A percentile compares a stretch with the other conserved stretches of the same genome.
phyloP scores from a whole-genome alignment of 1,139 yeast genomes.

The Zygotorulaspora mrakii region DNA sequence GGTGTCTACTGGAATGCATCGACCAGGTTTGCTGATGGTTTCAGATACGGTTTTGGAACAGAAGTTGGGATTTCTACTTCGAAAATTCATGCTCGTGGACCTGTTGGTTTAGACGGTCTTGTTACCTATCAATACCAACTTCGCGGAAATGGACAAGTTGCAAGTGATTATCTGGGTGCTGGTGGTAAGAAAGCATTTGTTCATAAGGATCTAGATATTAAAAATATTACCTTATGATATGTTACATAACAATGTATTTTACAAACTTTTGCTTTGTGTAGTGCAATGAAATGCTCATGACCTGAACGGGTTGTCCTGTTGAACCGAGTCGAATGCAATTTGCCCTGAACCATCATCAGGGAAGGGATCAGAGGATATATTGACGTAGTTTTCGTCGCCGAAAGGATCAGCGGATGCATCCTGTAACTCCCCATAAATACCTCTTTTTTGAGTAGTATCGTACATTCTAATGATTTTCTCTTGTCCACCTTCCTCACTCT shows the following conservation, averaged over 20 bases:
- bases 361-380: conserved; percentile 15
- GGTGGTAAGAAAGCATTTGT: conserved; percentile 82
- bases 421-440: conserved; percentile 51
- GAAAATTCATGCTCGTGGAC: conserved; percentile 97
- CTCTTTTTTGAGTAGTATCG: conserved; percentile 73
- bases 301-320: conserved; percentile 1
- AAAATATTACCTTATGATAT: conserved; percentile 22
- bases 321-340: conserved; percentile 5
- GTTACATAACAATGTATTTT: not conserved
- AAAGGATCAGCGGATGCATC: conserved; percentile 39
- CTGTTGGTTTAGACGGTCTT: conserved; percentile 95
- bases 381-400: conserved; percentile 20
- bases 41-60: conserved; percentile 96
- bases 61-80: conserved; percentile 98
- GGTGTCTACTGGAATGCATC: conserved; percentile 99
- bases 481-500: conserved; percentile 89
- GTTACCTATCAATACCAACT: conserved; percentile 93
- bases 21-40: conserved; percentile 97
- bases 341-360: conserved; percentile 13
- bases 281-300: not conserved
- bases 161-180: conserved; percentile 85
- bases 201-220: conserved; percentile 57
- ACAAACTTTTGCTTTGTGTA: conserved; percentile 1
- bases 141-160: conserved; percentile 88
- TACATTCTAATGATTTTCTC: conserved; percentile 88